Evolutionary conservation across 768 basidiomycete species (phyloP).

Genomic region (Russula olivacea): DNA sequence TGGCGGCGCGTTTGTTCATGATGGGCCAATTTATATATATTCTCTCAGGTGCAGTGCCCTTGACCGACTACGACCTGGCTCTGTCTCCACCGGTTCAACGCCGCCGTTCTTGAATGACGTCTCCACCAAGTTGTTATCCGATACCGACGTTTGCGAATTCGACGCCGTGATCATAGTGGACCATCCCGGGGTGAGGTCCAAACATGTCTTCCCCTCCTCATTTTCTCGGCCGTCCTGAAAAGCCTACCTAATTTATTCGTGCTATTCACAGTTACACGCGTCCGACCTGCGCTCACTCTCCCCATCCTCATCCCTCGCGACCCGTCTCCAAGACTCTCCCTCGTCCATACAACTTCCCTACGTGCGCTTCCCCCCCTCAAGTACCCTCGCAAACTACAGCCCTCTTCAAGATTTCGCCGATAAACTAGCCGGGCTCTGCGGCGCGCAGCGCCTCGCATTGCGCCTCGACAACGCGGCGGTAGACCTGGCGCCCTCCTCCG

Average conservation of each 20-base stretch:
- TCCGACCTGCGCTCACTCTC: constrained; percentile 65
- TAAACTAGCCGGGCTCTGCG: constrained; percentile 47
- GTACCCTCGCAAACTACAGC: constrained; percentile 28
- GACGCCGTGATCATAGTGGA: constrained; percentile 64
- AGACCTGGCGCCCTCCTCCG: background rate
- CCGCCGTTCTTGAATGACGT: constrained; percentile 28
- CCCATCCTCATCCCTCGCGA: constrained; percentile 45
- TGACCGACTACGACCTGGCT: constrained; percentile 24
- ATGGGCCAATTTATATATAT: background rate
- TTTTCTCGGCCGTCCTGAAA: background rate
- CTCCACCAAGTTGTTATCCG: constrained; percentile 40
- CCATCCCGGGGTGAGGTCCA: constrained; percentile 62
- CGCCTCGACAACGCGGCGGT: constrained; percentile 17
- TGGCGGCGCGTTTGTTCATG: background rate
- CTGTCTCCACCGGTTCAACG: constrained; percentile 11
- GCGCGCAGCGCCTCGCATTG: constrained; percentile 43
- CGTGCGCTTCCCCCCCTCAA: constrained; percentile 32
- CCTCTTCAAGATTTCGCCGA: constrained; percentile 36
- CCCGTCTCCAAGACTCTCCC: constrained; percentile 43
- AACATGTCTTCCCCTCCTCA: too few species aligned
- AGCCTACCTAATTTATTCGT: background rate
- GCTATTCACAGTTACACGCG: constrained; percentile 52
- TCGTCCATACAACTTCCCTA: constrained; percentile 62
- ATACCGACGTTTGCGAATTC: constrained; percentile 50
- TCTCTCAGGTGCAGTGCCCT: constrained; percentile 51